These are phyloP conservation scores for Talaromyces sp. DNA, from an alignment of 2,329 filamentous ascomycete genomes.

Conservation along the genomic window DNA sequence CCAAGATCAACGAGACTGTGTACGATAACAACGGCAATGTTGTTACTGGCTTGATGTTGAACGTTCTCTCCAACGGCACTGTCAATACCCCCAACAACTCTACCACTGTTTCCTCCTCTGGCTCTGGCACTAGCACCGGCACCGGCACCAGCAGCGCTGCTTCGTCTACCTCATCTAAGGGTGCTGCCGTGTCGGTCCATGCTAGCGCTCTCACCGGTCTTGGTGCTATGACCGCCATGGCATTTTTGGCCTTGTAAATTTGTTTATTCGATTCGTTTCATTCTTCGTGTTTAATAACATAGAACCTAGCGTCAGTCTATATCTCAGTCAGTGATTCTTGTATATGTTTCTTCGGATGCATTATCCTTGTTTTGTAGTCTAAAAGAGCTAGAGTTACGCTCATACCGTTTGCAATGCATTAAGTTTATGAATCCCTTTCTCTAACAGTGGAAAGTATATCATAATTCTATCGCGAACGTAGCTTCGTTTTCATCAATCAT, in stretches of 20 bases:
- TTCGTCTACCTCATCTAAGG: conserved; percentile 21
- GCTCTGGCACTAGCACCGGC: conserved; percentile 22
- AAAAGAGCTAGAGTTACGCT: background rate
- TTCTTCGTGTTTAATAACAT: background rate
- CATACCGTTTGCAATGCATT: background rate
- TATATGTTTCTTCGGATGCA: background rate
- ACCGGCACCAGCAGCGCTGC: conserved; percentile 22
- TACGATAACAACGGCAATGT: conserved; percentile 55
- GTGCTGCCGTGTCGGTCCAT: conserved; percentile 20
- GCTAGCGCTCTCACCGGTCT: conserved; percentile 14
- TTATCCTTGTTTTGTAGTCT: background rate
- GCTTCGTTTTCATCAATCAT: background rate
- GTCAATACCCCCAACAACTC: conserved; percentile 57
- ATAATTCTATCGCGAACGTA: too few relatives aligned
- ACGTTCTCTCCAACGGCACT: conserved; percentile 50
- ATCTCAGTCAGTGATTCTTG: background rate
- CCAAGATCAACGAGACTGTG: conserved; percentile 58
- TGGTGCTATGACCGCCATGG: conserved; percentile 17
- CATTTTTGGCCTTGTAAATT: conserved; percentile 19
- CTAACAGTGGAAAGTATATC: background rate
- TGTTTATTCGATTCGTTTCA: conserved; percentile 1
- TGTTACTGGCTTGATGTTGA: conserved; percentile 64
- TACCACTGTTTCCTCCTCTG: conserved; percentile 23
- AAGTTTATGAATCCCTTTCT: background rate
- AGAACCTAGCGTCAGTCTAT: background rate